These are phyloP conservation scores for Arctium lappa DNA, from an alignment of 129 eudicot species.

Conservation along the genomic window DNA sequence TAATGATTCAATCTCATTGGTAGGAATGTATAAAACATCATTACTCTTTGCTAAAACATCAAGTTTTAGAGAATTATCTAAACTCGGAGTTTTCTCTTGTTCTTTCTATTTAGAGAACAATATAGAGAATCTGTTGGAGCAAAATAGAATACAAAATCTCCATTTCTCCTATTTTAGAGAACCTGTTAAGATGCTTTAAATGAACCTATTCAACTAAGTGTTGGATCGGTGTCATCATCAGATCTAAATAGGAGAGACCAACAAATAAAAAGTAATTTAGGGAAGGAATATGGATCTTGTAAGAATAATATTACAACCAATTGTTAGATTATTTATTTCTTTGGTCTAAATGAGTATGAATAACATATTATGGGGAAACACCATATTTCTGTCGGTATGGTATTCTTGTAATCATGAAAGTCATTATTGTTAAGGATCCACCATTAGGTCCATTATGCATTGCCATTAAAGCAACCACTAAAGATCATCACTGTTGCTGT, in stretches of 20 bases:
- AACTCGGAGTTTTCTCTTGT: too few species aligned
- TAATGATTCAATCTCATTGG: too few species aligned
- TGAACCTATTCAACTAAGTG: not conserved
- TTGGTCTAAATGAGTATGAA: not conserved
- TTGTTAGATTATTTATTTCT: not conserved
- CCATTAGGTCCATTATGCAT: conserved; percentile 23
- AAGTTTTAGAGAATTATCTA: too few species aligned
- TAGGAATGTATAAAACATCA: too few species aligned
- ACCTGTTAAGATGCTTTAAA: too few species aligned
- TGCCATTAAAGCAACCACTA: conserved; percentile 33
- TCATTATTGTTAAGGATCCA: conserved; percentile 24
- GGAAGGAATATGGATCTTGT: not conserved
- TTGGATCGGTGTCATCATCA: not conserved
- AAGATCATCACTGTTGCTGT: conserved; percentile 12
- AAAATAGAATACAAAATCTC: too few species aligned
- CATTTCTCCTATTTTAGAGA: too few species aligned
- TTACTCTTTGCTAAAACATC: too few species aligned
- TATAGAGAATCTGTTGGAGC: too few species aligned
- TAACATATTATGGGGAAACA: not conserved
- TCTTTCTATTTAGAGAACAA: too few species aligned
- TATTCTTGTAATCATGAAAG: conserved; percentile 5
- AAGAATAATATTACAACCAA: not conserved
- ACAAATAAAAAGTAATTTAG: not conserved
- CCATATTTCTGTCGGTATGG: not conserved
- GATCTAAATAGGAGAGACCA: not conserved